Conservation (phyloP, 1,284 basidiomycete genomes). For the Irpex sp. region DNA sequence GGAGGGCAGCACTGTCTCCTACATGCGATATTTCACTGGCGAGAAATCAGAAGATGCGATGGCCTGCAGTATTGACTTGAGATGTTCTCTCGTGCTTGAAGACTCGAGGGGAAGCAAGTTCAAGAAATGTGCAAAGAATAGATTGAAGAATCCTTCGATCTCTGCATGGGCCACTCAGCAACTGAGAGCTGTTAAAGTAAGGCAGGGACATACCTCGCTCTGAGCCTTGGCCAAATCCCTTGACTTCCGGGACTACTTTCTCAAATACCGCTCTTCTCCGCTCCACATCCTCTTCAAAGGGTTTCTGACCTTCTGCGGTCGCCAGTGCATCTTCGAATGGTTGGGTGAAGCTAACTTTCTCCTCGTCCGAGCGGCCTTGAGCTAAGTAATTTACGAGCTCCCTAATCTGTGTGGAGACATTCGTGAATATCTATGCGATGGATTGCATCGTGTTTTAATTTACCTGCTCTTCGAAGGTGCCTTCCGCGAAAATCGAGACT, state of each 20-base stretch:
- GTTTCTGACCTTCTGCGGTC: slow-evolving; percentile 48
- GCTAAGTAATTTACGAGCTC: slow-evolving; percentile 80
- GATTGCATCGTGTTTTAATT: slow-evolving; percentile 1
- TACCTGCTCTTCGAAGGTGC: slow-evolving; percentile 87
- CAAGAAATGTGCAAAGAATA: slow-evolving; percentile 69
- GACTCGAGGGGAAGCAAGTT: slow-evolving; percentile 51
- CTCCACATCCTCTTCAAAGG: slow-evolving; percentile 50
- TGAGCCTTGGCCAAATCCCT: slow-evolving; percentile 66
- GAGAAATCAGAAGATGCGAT: slow-evolving; percentile 51
- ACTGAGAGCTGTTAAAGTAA: background rate
- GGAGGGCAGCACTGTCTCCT: slow-evolving; percentile 18
- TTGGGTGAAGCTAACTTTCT: slow-evolving; percentile 57
- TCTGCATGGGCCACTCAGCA: slow-evolving; percentile 39
- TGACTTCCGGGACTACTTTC: slow-evolving; percentile 59
- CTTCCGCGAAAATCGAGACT: slow-evolving; percentile 83
- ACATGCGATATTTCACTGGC: slow-evolving; percentile 71
- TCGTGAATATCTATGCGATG: background rate
- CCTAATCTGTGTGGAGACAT: slow-evolving; percentile 52
- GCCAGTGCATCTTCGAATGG: slow-evolving; percentile 64
- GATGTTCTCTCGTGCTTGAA: slow-evolving; percentile 47
- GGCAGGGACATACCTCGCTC: slow-evolving; percentile 57
- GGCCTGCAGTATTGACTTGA: slow-evolving; percentile 49
- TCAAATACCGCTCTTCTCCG: slow-evolving; percentile 50
- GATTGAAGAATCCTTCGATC: slow-evolving; percentile 85
- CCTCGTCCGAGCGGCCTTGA: slow-evolving; percentile 64